Evolutionary conservation across 768 basidiomycete genomes (phyloP).

Genomic region (Ramaria rubella): DNA sequence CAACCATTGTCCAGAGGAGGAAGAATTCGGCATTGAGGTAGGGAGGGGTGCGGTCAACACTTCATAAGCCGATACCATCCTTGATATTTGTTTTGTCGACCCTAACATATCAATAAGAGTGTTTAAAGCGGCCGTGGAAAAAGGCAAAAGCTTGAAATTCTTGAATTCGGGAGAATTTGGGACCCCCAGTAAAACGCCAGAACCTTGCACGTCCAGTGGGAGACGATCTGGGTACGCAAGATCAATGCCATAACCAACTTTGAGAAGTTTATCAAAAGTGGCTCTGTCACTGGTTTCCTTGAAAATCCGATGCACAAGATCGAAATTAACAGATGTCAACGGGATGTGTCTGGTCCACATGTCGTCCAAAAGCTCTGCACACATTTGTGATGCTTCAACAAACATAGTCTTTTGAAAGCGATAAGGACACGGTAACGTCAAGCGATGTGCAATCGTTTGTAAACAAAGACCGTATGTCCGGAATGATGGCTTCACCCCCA

Average conservation of each 20-base stretch:
- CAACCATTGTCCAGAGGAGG: conserved; percentile 37
- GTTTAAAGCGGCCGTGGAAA: conserved; percentile 64
- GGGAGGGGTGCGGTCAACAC: conserved; percentile 70
- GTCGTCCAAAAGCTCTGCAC: conserved; percentile 46
- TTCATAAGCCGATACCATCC: conserved; percentile 70
- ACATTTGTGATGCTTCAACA: conserved; percentile 40
- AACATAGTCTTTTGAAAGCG: conserved; percentile 30
- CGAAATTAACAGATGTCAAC: conserved; percentile 55
- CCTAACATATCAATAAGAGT: conserved; percentile 69
- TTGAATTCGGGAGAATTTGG: not conserved
- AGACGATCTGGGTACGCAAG: conserved; percentile 64
- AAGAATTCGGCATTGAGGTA: conserved; percentile 34
- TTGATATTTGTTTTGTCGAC: conserved; percentile 49
- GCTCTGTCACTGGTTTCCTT: conserved; percentile 55
- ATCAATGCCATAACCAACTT: conserved; percentile 70
- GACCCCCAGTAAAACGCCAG: conserved; percentile 13
- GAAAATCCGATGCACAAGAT: conserved; percentile 61
- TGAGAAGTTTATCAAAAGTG: conserved; percentile 54
- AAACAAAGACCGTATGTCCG: conserved; percentile 58
- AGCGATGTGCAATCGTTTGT: conserved; percentile 64
- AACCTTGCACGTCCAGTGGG: conserved; percentile 40
- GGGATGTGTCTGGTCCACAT: conserved; percentile 43
- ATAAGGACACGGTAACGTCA: conserved; percentile 50
- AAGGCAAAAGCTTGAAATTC: conserved; percentile 31
- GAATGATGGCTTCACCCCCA: conserved; percentile 41